These are phyloP conservation scores for Lepidopterella palustris DNA, from an alignment of 495 filamentous ascomycete genomes.

Conservation along the genomic window DNA sequence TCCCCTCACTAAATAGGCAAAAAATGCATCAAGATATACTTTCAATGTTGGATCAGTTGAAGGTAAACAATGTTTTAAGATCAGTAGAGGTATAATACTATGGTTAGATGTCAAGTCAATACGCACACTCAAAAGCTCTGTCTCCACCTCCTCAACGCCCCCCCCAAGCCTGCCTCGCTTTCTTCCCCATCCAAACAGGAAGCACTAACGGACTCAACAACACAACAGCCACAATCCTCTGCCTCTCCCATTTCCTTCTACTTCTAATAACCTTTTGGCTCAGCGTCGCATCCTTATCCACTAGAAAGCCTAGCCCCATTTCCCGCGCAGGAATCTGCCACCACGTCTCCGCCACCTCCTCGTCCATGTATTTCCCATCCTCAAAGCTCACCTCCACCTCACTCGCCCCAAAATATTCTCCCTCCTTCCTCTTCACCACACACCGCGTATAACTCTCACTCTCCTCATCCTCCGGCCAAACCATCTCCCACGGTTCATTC, in stretches of 20 bases:
- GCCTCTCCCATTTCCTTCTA: background rate
- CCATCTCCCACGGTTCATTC: background rate
- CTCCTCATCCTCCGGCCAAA: background rate
- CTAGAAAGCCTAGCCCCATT: background rate
- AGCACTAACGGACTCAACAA: background rate
- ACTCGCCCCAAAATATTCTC: background rate
- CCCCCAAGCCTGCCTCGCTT: background rate
- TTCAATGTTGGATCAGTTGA: no score
- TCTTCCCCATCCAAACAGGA: background rate
- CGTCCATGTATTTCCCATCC: background rate
- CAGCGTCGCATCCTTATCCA: background rate
- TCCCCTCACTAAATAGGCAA: no score
- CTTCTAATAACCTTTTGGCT: background rate
- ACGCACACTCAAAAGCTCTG: no score
- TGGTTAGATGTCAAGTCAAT: no score
- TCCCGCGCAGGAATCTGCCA: background rate
- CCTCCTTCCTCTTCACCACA: background rate
- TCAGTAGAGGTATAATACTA: no score
- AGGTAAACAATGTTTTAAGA: no score
- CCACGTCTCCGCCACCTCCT: background rate
- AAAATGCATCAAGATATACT: no score
- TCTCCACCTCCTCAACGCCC: background rate
- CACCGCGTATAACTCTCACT: background rate
- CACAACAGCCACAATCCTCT: background rate
- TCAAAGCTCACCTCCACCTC: background rate